These are phyloP conservation scores for Cucurbita maxima DNA, from an alignment of 306 rosid genomes.

Conservation along the genomic window DNA sequence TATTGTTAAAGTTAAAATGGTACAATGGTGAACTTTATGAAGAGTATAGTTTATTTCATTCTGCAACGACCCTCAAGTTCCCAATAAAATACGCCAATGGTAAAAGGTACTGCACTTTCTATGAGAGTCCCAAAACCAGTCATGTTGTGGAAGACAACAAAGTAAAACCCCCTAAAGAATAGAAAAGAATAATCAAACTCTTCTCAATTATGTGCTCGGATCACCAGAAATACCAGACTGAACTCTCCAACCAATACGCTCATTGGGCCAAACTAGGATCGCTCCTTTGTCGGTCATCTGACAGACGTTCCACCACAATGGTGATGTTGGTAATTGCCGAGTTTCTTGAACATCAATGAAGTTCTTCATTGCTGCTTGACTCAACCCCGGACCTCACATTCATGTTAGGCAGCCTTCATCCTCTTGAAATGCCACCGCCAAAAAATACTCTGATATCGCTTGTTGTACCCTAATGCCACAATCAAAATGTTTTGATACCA, in stretches of 20 bases:
- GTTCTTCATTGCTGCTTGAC: constrained; percentile 34
- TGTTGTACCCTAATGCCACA: no score
- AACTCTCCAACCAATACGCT: constrained; percentile 71
- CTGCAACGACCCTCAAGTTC: neutral
- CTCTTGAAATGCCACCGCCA: no score
- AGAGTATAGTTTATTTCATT: neutral
- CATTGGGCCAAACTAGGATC: constrained; percentile 71
- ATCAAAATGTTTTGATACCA: no score
- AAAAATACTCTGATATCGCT: no score
- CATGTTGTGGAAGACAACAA: no score
- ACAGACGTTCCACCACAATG: constrained; percentile 67
- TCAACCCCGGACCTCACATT: no score
- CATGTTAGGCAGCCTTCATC: no score
- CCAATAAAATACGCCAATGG: neutral
- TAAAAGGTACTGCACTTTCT: neutral
- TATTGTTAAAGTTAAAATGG: neutral
- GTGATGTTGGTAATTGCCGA: constrained; percentile 21
- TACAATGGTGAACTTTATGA: neutral
- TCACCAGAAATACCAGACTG: constrained; percentile 34
- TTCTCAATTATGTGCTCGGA: constrained; percentile 38
- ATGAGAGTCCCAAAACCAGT: no score
- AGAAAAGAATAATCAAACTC: constrained; percentile 9
- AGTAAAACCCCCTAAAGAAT: neutral
- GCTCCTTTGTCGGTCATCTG: constrained; percentile 55
- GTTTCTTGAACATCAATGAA: constrained; percentile 44